Evolutionary conservation across 176 grass and related monocot genomes (phyloP), one percentile per base, ranked within the genome.

Genomic region (Triticum monococcum): DNA sequence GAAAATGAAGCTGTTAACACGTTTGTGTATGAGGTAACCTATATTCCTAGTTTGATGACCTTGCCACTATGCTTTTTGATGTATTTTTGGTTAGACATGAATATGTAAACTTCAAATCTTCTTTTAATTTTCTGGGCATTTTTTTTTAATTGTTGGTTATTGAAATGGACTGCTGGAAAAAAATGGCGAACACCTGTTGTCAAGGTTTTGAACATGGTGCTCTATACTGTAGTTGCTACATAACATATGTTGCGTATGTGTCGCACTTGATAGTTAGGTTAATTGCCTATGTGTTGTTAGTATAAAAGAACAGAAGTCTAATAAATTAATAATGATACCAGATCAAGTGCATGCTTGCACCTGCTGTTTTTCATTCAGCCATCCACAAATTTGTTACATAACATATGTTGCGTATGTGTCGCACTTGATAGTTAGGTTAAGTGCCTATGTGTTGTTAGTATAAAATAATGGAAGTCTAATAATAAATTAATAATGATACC

Each of bases 1-100:
- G 94, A 97, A 62, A 92, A 93, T 86, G 86, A 85, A 74, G 91
- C 91, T 40, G 94, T 97, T 66, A 97, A 94, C 86, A 81, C 32
- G 24, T 79, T 82, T 82, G 80, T 82, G 80, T 82, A 70, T 23
- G 80, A 82, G 80, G 80, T 82, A 82, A 82, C 32, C 48, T 35
- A 37, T 32, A 70, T 70, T 36, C 50, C n/a, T 82, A 32, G 13
- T 71, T 37, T 68, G 30, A 1, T 71, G 26, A 82, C 48, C 22
- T 70, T 69, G 45, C 22, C 46, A 50, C 18, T 82, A 68, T 81
- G 30, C 32, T 11, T 57, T 79, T 70, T 4, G 31, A 23, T 33
- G 8, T 48, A 32, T 54, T 50, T 79, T 82, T 70, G 52, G 30
- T 33, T 82, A 56, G 18, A 5, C 12, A n/a, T 71, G 46, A 70